Evolutionary conservation across 495 filamentous ascomycete species (phyloP).

Genomic region (Aspergillus bridgeri): DNA sequence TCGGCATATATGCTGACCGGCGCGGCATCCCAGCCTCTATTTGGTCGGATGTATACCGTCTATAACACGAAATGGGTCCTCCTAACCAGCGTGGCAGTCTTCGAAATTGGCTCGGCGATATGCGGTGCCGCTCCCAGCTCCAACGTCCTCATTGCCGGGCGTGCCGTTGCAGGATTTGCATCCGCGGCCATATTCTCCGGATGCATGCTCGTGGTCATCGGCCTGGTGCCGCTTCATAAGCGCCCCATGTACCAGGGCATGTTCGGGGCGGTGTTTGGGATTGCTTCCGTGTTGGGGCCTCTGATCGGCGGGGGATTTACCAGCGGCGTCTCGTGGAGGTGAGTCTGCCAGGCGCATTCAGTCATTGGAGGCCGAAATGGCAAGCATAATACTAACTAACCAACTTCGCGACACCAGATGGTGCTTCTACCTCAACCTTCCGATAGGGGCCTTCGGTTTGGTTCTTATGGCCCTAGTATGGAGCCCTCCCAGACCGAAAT

Average conservation of each 20-base stretch:
- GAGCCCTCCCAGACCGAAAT: background rate
- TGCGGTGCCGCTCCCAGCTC: conserved; percentile 71
- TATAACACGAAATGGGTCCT: conserved; percentile 44
- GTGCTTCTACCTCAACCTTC: conserved; percentile 62
- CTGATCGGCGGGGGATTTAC: conserved; percentile 32
- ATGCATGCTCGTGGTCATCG: conserved; percentile 51
- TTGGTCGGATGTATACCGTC: conserved; percentile 34
- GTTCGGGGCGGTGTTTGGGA: conserved; percentile 46
- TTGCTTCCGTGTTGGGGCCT: conserved; percentile 49
- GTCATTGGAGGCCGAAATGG: background rate
- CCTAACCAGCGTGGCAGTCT: conserved; percentile 34
- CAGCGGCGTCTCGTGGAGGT: conserved; percentile 22
- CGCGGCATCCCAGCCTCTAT: conserved; percentile 42
- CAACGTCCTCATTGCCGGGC: conserved; percentile 68
- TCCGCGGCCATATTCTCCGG: conserved; percentile 60
- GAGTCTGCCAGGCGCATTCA: conserved; percentile 12
- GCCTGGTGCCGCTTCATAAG: conserved; percentile 51
- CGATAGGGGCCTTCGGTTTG: conserved; percentile 47
- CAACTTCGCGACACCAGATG: conserved; percentile 54
- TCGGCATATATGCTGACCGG: conserved; percentile 44
- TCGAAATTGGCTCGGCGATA: conserved; percentile 68
- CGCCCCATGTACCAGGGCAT: conserved; percentile 50
- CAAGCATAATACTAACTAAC: conserved; percentile 6
- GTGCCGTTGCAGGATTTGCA: conserved; percentile 73
- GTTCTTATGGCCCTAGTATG: conserved; percentile 30